Percentiles rank a stretch among this genome's conserved stretches.
Conservation (phyloP, 495 filamentous ascomycete species). For the Endocarpon pusillum region DNA sequence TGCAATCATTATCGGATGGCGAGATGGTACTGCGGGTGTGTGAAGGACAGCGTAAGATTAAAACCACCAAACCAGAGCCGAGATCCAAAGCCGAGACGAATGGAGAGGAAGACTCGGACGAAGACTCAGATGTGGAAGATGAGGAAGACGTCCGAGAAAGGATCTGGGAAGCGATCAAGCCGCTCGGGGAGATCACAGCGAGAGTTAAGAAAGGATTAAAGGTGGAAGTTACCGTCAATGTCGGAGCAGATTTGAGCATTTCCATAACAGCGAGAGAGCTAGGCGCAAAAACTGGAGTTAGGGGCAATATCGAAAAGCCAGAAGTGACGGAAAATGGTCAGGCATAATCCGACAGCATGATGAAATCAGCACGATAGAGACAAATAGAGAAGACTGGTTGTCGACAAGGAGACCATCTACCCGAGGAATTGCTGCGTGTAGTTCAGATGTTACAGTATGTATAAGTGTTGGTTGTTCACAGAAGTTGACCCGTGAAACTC, state of each 20-base stretch:
- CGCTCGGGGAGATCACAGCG: conserved; percentile 74
- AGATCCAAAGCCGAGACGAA: conserved; percentile 45
- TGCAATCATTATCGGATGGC: conserved; percentile 62
- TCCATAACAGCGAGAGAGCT: conserved; percentile 71
- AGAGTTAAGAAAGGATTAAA: conserved; percentile 75
- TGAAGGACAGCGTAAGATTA: conserved; percentile 77
- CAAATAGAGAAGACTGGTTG: no score
- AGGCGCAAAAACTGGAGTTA: conserved; percentile 68
- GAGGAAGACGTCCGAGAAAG: conserved; percentile 76
- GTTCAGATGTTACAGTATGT: no score
- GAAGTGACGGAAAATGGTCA: conserved; percentile 22
- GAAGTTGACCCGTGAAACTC: no score
- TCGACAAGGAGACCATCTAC: no score
- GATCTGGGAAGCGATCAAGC: conserved; percentile 74
- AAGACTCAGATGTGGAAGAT: conserved; percentile 61
- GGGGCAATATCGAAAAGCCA: conserved; percentile 45
- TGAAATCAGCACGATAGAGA: no score
- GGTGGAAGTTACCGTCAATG: conserved; percentile 83
- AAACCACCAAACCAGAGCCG: conserved; percentile 69
- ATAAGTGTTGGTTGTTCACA: no score
- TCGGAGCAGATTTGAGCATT: conserved; percentile 57
- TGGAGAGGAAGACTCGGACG: conserved; percentile 46
- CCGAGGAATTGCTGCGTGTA: no score
- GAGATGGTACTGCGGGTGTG: conserved; percentile 73
- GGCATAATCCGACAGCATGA: conserved; percentile 9